These are phyloP conservation scores for Naganishia sp. DNA, from an alignment of 1,284 basidiomycete genomes.

Conservation along the genomic window DNA sequence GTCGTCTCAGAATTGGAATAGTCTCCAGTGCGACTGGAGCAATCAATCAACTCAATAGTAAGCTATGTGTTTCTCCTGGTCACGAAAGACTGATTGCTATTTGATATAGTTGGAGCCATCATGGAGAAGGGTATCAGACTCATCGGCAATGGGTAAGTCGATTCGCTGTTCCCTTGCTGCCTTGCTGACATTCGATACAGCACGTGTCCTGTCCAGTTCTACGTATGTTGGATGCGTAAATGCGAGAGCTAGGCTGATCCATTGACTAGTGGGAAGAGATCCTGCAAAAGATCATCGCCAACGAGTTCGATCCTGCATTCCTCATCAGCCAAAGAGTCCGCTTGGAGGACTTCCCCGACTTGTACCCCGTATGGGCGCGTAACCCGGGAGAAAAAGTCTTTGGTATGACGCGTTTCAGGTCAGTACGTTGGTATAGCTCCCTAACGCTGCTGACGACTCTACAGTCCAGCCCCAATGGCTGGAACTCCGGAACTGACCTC, in stretches of 20 bases:
- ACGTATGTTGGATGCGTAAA: conserved; percentile 41
- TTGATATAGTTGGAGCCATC: conserved; percentile 61
- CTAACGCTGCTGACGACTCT: neutral
- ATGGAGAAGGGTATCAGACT: conserved; percentile 75
- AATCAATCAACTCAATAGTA: conserved; percentile 70
- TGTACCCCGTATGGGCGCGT: conserved; percentile 62
- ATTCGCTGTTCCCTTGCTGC: neutral
- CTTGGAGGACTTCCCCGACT: conserved; percentile 59
- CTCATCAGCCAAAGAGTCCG: conserved; percentile 67
- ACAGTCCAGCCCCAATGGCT: neutral
- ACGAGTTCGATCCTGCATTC: conserved; percentile 65
- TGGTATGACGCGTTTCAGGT: conserved; percentile 56
- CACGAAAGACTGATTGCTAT: neutral
- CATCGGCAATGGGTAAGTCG: conserved; percentile 67
- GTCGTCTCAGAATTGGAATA: conserved; percentile 56
- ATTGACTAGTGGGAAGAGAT: conserved; percentile 70
- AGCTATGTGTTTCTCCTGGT: conserved; percentile 37
- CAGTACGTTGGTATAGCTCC: neutral
- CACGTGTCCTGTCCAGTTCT: conserved; percentile 64
- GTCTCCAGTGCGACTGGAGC: conserved; percentile 64
- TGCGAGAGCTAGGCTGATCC: too few relatives aligned
- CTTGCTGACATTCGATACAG: neutral
- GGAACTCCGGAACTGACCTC: conserved; percentile 10
- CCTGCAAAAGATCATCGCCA: conserved; percentile 52
- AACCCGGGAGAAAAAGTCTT: conserved; percentile 66